These are phyloP conservation scores for Leccinum disarticulatum DNA, from an alignment of 768 basidiomycete genomes.

Conservation along the genomic window DNA sequence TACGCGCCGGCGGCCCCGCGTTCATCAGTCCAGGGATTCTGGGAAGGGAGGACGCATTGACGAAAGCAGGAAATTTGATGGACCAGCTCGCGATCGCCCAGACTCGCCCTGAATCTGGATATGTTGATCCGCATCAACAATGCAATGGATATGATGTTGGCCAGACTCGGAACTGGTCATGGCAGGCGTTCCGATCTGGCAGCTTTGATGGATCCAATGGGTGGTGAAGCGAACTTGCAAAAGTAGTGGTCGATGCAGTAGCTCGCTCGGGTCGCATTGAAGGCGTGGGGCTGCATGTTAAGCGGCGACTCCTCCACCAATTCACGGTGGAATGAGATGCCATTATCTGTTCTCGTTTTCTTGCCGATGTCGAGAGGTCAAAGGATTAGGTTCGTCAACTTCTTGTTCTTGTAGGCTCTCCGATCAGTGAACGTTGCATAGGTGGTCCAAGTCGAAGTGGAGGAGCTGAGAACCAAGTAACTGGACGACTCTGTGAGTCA, in stretches of 20 bases:
- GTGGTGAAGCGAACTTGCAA: slow-evolving; percentile 34
- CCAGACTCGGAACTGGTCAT: not conserved
- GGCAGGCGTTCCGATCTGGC: slow-evolving; percentile 29
- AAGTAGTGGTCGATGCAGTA: slow-evolving; percentile 13
- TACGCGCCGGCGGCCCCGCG: slow-evolving; percentile 6
- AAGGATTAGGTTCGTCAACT: not conserved
- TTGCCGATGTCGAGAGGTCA: slow-evolving; percentile 38
- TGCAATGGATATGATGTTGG: slow-evolving; percentile 45
- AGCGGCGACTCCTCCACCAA: slow-evolving; percentile 36
- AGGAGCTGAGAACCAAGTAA: too few species aligned
- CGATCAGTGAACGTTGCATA: too few species aligned
- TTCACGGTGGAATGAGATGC: slow-evolving; percentile 14
- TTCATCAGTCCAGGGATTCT: not conserved
- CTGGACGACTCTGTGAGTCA: too few species aligned
- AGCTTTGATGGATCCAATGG: slow-evolving; percentile 38
- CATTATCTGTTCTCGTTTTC: slow-evolving; percentile 38
- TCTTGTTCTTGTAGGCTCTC: too few species aligned
- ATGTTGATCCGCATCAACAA: slow-evolving; percentile 26
- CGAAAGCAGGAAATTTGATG: slow-evolving; percentile 34
- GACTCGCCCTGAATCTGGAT: slow-evolving; percentile 31
- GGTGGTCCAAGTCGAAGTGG: too few species aligned
- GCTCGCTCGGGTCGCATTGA: slow-evolving; percentile 31
- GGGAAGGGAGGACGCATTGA: slow-evolving; percentile 1
- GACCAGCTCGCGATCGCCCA: slow-evolving; percentile 43
- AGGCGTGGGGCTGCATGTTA: slow-evolving; percentile 45